Percentiles rank a stretch among this genome's conserved stretches.
phyloP scores from a whole-genome alignment of 768 basidiomycete genomes.

The Boletus rufocinnamomeus region DNA sequence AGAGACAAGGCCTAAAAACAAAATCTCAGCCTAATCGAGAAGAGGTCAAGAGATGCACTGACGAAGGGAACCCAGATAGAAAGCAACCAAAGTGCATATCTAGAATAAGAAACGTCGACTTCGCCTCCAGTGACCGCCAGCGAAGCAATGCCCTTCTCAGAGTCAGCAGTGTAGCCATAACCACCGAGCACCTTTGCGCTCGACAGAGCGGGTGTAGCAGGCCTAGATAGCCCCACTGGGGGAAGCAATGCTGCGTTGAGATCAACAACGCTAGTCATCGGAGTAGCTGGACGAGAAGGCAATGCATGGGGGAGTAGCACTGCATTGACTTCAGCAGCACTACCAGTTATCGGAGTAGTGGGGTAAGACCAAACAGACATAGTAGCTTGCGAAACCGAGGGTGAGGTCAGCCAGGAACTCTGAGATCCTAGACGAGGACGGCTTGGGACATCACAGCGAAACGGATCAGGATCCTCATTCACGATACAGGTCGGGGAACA shows the following conservation, averaged over 20 bases:
- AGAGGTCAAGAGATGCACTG: slow-evolving; percentile 31
- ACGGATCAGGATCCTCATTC: slow-evolving; percentile 59
- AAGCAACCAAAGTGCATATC: slow-evolving; percentile 63
- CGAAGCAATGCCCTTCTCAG: slow-evolving; percentile 55
- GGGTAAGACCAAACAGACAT: slow-evolving; percentile 73
- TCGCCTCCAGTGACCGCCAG: slow-evolving; percentile 47
- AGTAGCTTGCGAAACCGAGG: slow-evolving; percentile 56
- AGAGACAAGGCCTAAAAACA: slow-evolving; percentile 54
- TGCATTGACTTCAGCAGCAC: slow-evolving; percentile 45
- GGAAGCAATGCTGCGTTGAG: slow-evolving; percentile 45
- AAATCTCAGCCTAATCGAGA: not conserved
- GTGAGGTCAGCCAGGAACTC: slow-evolving; percentile 73
- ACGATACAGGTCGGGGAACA: slow-evolving; percentile 45
- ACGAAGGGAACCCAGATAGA: slow-evolving; percentile 72
- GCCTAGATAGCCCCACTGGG: slow-evolving; percentile 42
- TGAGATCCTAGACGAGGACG: slow-evolving; percentile 62
- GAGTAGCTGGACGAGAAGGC: slow-evolving; percentile 29
- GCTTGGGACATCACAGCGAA: slow-evolving; percentile 54
- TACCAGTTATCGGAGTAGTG: slow-evolving; percentile 43
- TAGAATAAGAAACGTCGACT: slow-evolving; percentile 56
- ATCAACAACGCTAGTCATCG: slow-evolving; percentile 39
- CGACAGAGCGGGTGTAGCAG: slow-evolving; percentile 54
- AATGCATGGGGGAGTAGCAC: slow-evolving; percentile 39
- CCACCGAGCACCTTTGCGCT: slow-evolving; percentile 67
- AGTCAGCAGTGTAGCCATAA: slow-evolving; percentile 61